phyloP scores from a whole-genome alignment of 768 basidiomycete species.

The Trametes cingulata region DNA sequence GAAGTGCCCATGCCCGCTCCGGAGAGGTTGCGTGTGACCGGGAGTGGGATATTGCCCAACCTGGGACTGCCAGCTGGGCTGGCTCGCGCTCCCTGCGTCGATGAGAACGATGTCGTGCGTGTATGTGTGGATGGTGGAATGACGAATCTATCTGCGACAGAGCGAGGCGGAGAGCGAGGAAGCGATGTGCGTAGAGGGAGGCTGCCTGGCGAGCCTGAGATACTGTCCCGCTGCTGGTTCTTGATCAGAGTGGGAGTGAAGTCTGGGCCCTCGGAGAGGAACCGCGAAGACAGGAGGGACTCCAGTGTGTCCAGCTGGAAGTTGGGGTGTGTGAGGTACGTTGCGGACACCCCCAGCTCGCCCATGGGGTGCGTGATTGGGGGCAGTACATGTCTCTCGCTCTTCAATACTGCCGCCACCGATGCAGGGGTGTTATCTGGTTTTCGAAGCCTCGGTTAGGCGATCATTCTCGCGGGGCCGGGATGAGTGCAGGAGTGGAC shows the following conservation, averaged over 20 bases:
- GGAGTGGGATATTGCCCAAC: slow-evolving; percentile 36
- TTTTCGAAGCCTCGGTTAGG: slow-evolving; percentile 21
- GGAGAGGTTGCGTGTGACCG: slow-evolving; percentile 38
- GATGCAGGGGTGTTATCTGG: slow-evolving; percentile 43
- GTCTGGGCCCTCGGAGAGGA: slow-evolving; percentile 63
- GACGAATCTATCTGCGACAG: slow-evolving; percentile 49
- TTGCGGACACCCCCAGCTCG: slow-evolving; percentile 57
- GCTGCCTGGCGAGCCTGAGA: slow-evolving; percentile 44
- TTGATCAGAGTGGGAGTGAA: slow-evolving; percentile 74
- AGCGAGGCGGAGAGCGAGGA: slow-evolving; percentile 47
- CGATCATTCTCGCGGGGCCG: not conserved
- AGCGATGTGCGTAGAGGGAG: slow-evolving; percentile 43
- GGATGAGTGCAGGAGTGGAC: not conserved
- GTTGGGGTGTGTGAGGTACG: slow-evolving; percentile 65
- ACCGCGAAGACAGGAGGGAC: slow-evolving; percentile 70
- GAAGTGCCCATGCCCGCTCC: slow-evolving; percentile 36
- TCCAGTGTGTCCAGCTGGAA: slow-evolving; percentile 80
- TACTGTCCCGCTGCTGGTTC: slow-evolving; percentile 61
- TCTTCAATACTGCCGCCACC: slow-evolving; percentile 44
- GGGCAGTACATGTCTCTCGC: slow-evolving; percentile 60
- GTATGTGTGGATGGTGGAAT: slow-evolving; percentile 29
- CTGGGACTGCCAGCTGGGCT: slow-evolving; percentile 34
- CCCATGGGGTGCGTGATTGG: slow-evolving; percentile 70
- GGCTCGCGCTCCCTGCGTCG: slow-evolving; percentile 7
- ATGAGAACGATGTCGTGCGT: slow-evolving; percentile 40